Evolutionary conservation across 163 green algal species (phyloP).

Genomic region (Picocystis sp.): DNA sequence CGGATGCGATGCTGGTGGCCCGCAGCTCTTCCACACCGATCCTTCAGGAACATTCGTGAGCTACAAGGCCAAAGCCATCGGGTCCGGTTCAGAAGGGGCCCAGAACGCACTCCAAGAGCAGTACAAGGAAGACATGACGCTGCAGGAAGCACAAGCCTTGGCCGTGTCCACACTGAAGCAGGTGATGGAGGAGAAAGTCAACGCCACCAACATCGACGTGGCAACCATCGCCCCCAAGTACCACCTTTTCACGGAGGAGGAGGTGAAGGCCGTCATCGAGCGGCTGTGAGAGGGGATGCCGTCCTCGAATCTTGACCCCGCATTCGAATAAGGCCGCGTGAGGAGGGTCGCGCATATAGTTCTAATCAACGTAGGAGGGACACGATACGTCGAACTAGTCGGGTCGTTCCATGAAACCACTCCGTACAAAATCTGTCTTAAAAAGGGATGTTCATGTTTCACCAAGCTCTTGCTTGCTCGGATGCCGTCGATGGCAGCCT

Average conservation of each 20-base stretch:
- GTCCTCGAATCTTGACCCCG: no score
- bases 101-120: constrained; percentile 62
- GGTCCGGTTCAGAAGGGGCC: constrained; percentile 70
- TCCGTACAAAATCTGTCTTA: no score
- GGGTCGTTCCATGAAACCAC: no score
- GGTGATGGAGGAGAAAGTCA: constrained; percentile 99
- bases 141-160: constrained; percentile 86
- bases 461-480: constrained; percentile 42
- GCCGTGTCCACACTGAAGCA: constrained; percentile 90
- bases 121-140: constrained; percentile 71
- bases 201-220: constrained; percentile 90
- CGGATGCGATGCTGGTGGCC: constrained; percentile 61
- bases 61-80: constrained; percentile 92
- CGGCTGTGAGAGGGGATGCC: constrained; percentile 25
- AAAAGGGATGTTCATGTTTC: no score
- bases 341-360: no score
- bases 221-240: constrained; percentile 67
- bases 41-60: constrained; percentile 83
- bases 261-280: constrained; percentile 80
- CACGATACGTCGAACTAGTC: no score
- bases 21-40: constrained; percentile 75
- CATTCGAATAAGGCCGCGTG: no score
- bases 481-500: constrained; percentile 66
- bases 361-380: no score
- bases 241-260: constrained; percentile 66